Base-by-base conservation (phyloP, 2,329 filamentous ascomycete species). In the Phyllosticta citriasiana region DNA sequence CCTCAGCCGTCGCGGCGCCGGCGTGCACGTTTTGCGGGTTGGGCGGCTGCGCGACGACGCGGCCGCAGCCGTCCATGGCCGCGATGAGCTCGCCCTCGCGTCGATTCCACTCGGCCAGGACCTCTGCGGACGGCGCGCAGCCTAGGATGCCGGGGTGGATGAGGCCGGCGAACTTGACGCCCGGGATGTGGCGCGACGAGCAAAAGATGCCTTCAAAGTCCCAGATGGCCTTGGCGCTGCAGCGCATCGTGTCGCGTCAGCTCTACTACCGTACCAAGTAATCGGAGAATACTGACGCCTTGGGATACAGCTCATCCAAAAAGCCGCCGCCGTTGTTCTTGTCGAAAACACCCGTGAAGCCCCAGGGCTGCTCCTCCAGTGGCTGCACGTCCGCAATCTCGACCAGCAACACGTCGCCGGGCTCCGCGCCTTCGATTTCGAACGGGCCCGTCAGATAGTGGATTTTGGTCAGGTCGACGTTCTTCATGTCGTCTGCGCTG, bases 331-430 rank as follows among this genome's bases (percentile, higher is more conserved):
- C 92, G 67, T 96, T 96, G 16, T 85, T 77, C 65, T 84, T 86
- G 59, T 87, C 80, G 69, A 97, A 96, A 4, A 94, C 76, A 8
- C 91, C 91, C 0, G 89, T 93, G 72, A 96, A 96, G 0, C 92
- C 92, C 92, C 92, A 96, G 0, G 91, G 91, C 62, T 88, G 84
- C 30, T 94, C 85, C 64, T 93, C 81, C 65, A 96, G 85, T 0
- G 92, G 92, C 76, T 97, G 91, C 0, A 96, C 89, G 69, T 97
- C 92, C 73, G 93, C 91, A 65, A 96, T 96, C 72, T 96, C 91
- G 7, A 96, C 88, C 0, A 95, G 77, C 0, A 96, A 80, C 1
- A 96, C 79, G 70, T 96, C 92, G 0, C 92, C 92, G 0, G 91
- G 91, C 72, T 92, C 84, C 0, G 91, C 91, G 0, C 84, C 86